Conservation (phyloP, 192 early-diverging fungal species). For the Coemansia sp. region DNA sequence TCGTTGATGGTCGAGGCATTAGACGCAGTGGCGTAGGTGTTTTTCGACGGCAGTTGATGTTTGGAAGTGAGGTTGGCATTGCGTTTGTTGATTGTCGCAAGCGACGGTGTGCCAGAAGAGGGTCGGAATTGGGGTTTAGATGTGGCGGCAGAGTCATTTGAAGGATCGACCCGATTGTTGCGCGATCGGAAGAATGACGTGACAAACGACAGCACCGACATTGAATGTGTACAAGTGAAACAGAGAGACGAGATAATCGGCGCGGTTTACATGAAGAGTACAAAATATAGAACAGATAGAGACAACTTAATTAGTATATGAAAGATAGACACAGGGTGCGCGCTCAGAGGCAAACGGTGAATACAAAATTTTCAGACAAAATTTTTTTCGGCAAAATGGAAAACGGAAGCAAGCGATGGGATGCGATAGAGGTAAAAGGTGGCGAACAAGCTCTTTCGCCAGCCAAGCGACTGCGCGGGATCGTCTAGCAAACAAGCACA, state of each 20-base stretch:
- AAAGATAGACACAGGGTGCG: neutral
- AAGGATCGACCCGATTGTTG: constrained; percentile 26
- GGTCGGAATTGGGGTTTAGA: constrained; percentile 29
- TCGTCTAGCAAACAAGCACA: neutral
- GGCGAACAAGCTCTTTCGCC: neutral
- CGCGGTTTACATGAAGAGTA: constrained; percentile 3
- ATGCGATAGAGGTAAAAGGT: neutral
- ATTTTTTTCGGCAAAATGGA: constrained; percentile 9
- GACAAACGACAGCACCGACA: constrained; percentile 56
- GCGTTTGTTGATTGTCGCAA: constrained; percentile 21
- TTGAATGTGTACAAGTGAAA: constrained; percentile 9
- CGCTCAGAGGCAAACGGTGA: neutral
- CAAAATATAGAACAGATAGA: neutral
- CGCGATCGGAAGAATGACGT: constrained; percentile 53
- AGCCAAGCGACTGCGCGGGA: neutral
- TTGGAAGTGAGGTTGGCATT: constrained; percentile 3
- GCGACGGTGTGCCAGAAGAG: constrained; percentile 13
- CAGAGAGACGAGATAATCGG: neutral
- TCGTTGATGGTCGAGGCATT: constrained; percentile 14
- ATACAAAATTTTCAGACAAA: neutral
- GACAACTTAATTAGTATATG: constrained; percentile 8
- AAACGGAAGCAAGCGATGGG: constrained; percentile 7
- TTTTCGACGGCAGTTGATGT: constrained; percentile 12
- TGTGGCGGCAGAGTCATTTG: constrained; percentile 14
- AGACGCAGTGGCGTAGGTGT: neutral